A percentile compares a stretch with the other conserved stretches of the same genome.
Evolutionary conservation across 1,284 basidiomycete genomes (phyloP).

Genomic region (Coniferiporia sulphurascens): DNA sequence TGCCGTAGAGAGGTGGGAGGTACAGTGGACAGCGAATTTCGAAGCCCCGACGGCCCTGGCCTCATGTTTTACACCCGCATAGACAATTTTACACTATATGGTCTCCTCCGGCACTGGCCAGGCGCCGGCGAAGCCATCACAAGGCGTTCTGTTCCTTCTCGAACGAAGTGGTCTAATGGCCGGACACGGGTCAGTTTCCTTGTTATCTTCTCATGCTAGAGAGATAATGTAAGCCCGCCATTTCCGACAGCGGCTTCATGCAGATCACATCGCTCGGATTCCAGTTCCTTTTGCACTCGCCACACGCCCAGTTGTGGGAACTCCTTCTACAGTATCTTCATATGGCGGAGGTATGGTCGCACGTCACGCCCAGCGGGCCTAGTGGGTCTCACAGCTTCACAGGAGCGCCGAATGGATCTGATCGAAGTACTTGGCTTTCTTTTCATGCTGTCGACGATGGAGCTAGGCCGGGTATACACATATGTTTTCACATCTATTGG

Average conservation of each 20-base stretch:
- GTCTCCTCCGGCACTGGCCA: constrained; percentile 85
- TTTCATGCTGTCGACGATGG: constrained; percentile 94
- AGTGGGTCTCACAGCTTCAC: constrained; percentile 9
- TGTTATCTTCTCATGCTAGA: constrained; percentile 8
- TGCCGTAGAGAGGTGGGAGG: constrained; percentile 94
- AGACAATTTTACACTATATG: constrained; percentile 98
- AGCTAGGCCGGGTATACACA: constrained; percentile 71
- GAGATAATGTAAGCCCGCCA: constrained; percentile 13
- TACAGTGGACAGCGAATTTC: constrained; percentile 30
- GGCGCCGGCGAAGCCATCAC: constrained; percentile 63
- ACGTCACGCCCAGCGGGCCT: constrained; percentile 10
- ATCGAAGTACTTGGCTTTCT: constrained; percentile 93
- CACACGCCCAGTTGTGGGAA: constrained; percentile 98
- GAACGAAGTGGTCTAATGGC: constrained; percentile 87
- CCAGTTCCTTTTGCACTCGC: constrained; percentile 93
- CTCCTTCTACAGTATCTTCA: constrained; percentile 86
- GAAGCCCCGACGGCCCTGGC: constrained; percentile 6
- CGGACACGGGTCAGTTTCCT: constrained; percentile 40
- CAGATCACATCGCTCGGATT: constrained; percentile 96
- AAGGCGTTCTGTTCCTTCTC: constrained; percentile 81
- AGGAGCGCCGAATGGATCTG: constrained; percentile 86
- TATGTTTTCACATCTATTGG: constrained; percentile 4
- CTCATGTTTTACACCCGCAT: constrained; percentile 10
- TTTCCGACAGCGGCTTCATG: constrained; percentile 45
- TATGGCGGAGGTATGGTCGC: constrained; percentile 62